phyloP scores from a whole-genome alignment of 2,329 filamentous ascomycete species.

The Phaeosphaeriaceae sp. region DNA sequence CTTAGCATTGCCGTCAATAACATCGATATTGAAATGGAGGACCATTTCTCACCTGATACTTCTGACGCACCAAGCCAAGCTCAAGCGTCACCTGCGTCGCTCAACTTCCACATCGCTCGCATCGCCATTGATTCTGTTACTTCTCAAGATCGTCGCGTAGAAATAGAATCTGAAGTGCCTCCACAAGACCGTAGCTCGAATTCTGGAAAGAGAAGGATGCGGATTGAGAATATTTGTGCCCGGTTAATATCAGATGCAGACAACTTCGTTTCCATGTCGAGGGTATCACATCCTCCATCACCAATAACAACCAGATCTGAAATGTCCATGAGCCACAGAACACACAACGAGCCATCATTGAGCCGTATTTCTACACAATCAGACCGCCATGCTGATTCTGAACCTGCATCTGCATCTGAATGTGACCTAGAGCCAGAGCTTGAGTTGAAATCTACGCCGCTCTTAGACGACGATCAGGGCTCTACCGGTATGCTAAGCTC shows the following conservation, averaged over 20 bases:
- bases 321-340: slow-evolving; percentile 24
- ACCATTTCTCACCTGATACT: slow-evolving; percentile 55
- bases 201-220: slow-evolving; percentile 70
- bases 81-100: slow-evolving; percentile 62
- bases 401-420: no score
- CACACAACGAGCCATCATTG: slow-evolving; percentile 23
- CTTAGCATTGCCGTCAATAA: slow-evolving; percentile 70
- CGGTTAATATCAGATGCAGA: slow-evolving; percentile 71
- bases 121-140: slow-evolving; percentile 70
- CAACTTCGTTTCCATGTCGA: slow-evolving; percentile 66
- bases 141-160: slow-evolving; percentile 30
- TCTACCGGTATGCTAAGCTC: slow-evolving; percentile 2
- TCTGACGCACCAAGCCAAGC: slow-evolving; percentile 58
- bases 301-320: slow-evolving; percentile 60
- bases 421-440: neutral
- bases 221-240: slow-evolving; percentile 68
- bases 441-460: neutral
- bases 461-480: slow-evolving; percentile 1
- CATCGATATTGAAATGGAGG: slow-evolving; percentile 70
- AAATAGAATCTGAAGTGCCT: slow-evolving; percentile 21
- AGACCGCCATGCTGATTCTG: slow-evolving; percentile 1
- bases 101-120: slow-evolving; percentile 69
- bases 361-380: slow-evolving; percentile 16
- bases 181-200: slow-evolving; percentile 51
- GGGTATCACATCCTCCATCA: slow-evolving; percentile 65